Evolutionary conservation across 805 yeast species (phyloP).

Genomic region (Saturnispora ahearnii): DNA sequence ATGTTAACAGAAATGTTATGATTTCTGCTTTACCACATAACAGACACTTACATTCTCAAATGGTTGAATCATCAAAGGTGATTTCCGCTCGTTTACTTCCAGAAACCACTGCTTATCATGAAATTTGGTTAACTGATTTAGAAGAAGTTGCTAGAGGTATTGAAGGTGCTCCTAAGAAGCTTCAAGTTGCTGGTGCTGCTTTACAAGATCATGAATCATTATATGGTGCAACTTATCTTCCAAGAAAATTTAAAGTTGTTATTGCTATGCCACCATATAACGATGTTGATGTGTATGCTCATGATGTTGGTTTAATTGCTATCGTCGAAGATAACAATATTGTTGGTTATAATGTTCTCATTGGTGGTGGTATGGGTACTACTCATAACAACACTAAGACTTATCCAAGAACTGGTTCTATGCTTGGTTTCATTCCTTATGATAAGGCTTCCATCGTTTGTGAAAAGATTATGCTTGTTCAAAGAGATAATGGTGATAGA

Average conservation of each 20-base stretch:
- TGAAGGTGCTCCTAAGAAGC: conserved; percentile 80
- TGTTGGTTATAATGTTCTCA: conserved; percentile 77
- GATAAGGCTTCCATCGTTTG: conserved; percentile 71
- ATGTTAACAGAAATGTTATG: conserved; percentile 94
- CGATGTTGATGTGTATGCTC: conserved; percentile 94
- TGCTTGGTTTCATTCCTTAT: conserved; percentile 64
- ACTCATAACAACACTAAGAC: conserved; percentile 96
- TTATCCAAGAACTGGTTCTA: conserved; percentile 88
- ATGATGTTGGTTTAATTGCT: conserved; percentile 88
- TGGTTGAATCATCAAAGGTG: conserved; percentile 49
- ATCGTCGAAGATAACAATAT: conserved; percentile 63
- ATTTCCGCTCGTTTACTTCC: conserved; percentile 84
- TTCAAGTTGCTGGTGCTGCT: conserved; percentile 84
- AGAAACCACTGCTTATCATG: conserved; percentile 90
- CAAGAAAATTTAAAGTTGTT: conserved; percentile 92
- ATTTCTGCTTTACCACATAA: conserved; percentile 82
- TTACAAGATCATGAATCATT: conserved; percentile 78
- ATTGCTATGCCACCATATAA: conserved; percentile 93
- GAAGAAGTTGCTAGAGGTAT: conserved; percentile 24
- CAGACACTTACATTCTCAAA: conserved; percentile 71
- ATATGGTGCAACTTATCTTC: conserved; percentile 79
- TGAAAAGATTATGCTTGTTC: conserved; percentile 88
- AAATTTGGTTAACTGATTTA: conserved; percentile 65
- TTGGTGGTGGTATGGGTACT: conserved; percentile 99
- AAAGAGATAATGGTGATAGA: conserved; percentile 93